Evolutionary conservation across 345 rosid species (phyloP), one percentile per base, ranked within the genome.

Genomic region (Populus euphratica): DNA sequence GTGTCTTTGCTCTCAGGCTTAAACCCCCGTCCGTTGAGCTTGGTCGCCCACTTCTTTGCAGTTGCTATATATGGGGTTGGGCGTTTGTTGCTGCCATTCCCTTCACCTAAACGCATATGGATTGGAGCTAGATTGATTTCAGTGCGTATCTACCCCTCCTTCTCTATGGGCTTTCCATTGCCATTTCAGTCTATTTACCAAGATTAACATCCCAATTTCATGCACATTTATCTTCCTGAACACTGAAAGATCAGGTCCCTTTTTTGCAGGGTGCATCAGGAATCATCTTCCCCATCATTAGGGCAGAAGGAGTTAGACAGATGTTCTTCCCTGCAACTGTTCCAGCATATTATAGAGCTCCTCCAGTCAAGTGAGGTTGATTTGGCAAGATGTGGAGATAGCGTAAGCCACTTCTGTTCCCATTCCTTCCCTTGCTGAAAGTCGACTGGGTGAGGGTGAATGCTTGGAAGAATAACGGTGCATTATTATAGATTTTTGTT

Each of bases 281-380:
- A 21, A 77, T 77, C 62, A 70, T 77, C 62, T 77, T 77, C 75
- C 80, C 80, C 20, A 77, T 77, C 31, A 77, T 77, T 47, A 77
- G 31, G 44, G 80, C 80, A 5, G 80, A 77, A 41, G 80, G 80
- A 61, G 80, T 77, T 35, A 77, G 74, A 69, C 74, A 77, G 70
- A 71, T 77, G 73, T 77, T 77, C 44, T 77, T 77, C 54, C 80
- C 80, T 29, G 80, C 74, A 31, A 77, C 75, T 3, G 41, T 70
- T 31, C 74, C 74, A 23, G 74, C 80, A 27, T 20, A 59, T 17
- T 77, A 77, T 27, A 70, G 80, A 77, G 59, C 56, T 31, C 80
- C 80, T 62, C 80, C 75, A 59, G 38, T 36, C 17, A 31, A 31
- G 5, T 70, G 27, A 35, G 47, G 11, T 10, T 41, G 14, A 41